Evolutionary conservation across 2,329 filamentous ascomycete genomes (phyloP).

Genomic region (Hymenoscyphus fraxineus): DNA sequence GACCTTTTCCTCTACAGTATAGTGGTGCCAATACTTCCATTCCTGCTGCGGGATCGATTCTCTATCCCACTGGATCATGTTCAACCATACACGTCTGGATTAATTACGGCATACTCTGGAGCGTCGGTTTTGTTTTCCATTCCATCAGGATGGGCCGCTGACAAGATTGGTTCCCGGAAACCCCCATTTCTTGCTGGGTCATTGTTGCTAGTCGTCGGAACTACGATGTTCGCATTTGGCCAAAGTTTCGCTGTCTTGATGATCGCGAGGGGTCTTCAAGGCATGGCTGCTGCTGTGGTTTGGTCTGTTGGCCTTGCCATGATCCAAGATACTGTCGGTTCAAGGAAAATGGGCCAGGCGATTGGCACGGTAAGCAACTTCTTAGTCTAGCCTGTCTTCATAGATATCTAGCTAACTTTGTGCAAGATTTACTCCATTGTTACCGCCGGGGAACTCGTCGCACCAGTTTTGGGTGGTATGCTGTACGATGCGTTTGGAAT

Average conservation of each 20-base stretch:
- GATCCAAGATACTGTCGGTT: conserved; percentile 65
- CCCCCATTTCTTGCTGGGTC: conserved; percentile 50
- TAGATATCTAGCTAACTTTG: conserved; percentile 56
- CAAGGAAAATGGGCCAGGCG: conserved; percentile 53
- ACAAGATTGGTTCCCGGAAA: neutral
- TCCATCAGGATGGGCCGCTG: conserved; percentile 3
- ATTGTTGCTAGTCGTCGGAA: conserved; percentile 47
- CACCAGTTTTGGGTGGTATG: too few relatives aligned
- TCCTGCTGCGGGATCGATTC: conserved; percentile 2
- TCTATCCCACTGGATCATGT: neutral
- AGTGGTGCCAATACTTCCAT: conserved; percentile 6
- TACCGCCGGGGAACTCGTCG: too few relatives aligned
- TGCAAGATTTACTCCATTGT: too few relatives aligned
- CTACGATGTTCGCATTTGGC: conserved; percentile 62
- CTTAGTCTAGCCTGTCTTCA: conserved; percentile 51
- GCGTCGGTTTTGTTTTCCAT: conserved; percentile 8
- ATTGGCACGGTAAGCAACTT: conserved; percentile 57
- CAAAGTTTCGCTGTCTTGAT: conserved; percentile 57
- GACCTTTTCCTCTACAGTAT: too few relatives aligned
- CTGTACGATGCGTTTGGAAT: too few relatives aligned
- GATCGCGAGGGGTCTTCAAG: conserved; percentile 61
- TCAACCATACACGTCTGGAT: conserved; percentile 16
- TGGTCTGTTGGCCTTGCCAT: conserved; percentile 70
- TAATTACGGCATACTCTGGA: conserved; percentile 15
- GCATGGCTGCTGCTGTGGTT: conserved; percentile 63